Conservation (phyloP, 805 yeast species). For the Scheffersomyces amazonensis region DNA sequence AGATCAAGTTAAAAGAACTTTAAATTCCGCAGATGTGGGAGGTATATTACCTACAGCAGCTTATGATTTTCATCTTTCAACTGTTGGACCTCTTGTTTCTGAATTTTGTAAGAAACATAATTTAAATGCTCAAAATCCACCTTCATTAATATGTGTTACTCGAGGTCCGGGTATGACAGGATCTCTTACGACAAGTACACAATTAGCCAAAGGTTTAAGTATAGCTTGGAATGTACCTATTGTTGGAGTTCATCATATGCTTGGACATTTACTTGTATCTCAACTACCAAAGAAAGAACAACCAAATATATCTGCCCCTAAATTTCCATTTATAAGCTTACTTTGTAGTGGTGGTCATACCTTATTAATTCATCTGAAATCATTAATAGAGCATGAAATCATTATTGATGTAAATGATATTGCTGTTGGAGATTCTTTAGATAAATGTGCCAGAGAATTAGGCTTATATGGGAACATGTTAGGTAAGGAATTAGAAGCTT, state of each 20-base stretch:
- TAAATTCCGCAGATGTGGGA: constrained; percentile 65
- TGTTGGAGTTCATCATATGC: constrained; percentile 94
- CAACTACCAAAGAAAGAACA: constrained; percentile 21
- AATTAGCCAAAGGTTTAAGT: constrained; percentile 80
- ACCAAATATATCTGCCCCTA: constrained; percentile 53
- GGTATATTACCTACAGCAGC: constrained; percentile 91
- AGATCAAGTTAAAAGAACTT: constrained; percentile 60
- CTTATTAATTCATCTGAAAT: constrained; percentile 66
- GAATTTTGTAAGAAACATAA: constrained; percentile 38
- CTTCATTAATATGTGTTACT: constrained; percentile 84
- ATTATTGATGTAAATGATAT: constrained; percentile 77
- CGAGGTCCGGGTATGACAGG: constrained; percentile 98
- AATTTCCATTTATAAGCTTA: constrained; percentile 70
- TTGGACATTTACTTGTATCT: constrained; percentile 76
- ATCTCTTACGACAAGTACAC: constrained; percentile 76
- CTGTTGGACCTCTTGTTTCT: constrained; percentile 50
- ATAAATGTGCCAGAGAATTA: constrained; percentile 84
- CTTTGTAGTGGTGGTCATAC: constrained; percentile 95
- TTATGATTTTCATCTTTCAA: constrained; percentile 67
- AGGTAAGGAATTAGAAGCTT: constrained; percentile 75
- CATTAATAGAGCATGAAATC: constrained; percentile 66
- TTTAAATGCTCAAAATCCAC: constrained; percentile 30
- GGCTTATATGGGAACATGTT: constrained; percentile 82
- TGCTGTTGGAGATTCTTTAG: constrained; percentile 92
- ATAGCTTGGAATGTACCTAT: constrained; percentile 75